phyloP scores from a whole-genome alignment of 495 filamentous ascomycete species.

The Podospora sp. region DNA sequence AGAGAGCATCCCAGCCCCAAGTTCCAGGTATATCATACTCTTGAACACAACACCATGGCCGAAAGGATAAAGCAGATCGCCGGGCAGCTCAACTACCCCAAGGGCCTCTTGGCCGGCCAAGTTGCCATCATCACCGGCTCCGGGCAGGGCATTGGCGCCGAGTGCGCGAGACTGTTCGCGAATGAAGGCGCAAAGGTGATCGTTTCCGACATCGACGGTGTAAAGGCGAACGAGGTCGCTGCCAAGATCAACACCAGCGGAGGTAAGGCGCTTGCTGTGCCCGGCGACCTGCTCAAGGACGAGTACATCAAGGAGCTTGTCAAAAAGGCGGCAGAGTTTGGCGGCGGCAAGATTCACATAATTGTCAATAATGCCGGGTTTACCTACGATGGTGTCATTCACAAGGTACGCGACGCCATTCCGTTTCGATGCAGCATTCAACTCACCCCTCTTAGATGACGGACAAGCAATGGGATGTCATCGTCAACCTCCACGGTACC shows the following conservation, averaged over 20 bases:
- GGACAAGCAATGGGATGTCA: conserved; percentile 89
- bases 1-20: not conserved
- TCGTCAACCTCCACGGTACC: conserved; percentile 76
- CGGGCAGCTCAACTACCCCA: conserved; percentile 76
- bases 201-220: conserved; percentile 76
- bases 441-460: conserved; percentile 60
- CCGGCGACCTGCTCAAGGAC: conserved; percentile 72
- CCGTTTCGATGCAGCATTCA: not conserved
- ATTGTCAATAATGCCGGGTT: conserved; percentile 87
- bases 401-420: conserved; percentile 59
- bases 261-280: conserved; percentile 67
- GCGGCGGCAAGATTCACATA: conserved; percentile 82
- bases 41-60: conserved; percentile 39
- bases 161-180: conserved; percentile 77
- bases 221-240: conserved; percentile 65
- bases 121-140: conserved; percentile 86
- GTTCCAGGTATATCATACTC: not conserved
- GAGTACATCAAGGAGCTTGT: conserved; percentile 69
- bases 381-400: conserved; percentile 89
- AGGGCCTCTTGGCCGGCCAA: conserved; percentile 74
- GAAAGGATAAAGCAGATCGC: conserved; percentile 69
- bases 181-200: conserved; percentile 85
- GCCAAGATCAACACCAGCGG: conserved; percentile 65
- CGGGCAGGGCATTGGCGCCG: conserved; percentile 89
- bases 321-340: conserved; percentile 74